Evolutionary conservation across 2,329 filamentous ascomycete genomes (phyloP).

Genomic region (Trichocomaceae sp.): DNA sequence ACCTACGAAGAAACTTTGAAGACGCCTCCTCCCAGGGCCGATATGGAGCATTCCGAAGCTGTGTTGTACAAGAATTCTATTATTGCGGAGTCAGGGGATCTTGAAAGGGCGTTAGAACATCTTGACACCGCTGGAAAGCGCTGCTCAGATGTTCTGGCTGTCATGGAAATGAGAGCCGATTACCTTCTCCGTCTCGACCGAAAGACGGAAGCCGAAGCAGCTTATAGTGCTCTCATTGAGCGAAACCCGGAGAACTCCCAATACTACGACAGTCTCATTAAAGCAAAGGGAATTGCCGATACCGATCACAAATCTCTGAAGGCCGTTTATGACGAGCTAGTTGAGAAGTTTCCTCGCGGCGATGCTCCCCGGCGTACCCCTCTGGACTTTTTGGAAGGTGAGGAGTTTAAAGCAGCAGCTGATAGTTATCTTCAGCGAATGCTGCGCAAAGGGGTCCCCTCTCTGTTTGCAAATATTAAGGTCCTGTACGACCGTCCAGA

Average conservation of each 20-base stretch:
- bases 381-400: slow-evolving; percentile 77
- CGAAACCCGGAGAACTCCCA: slow-evolving; percentile 80
- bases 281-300: slow-evolving; percentile 57
- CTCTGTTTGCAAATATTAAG: slow-evolving; percentile 94
- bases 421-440: slow-evolving; percentile 74
- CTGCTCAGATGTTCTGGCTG: slow-evolving; percentile 74
- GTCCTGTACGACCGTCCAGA: slow-evolving; percentile 71
- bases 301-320: slow-evolving; percentile 59
- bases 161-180: slow-evolving; percentile 77
- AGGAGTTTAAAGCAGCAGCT: slow-evolving; percentile 71
- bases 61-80: slow-evolving; percentile 91
- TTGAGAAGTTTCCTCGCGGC: slow-evolving; percentile 69
- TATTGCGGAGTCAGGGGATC: slow-evolving; percentile 83
- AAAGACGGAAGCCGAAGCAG: slow-evolving; percentile 72
- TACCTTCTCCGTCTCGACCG: slow-evolving; percentile 72
- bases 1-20: slow-evolving; percentile 94
- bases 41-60: slow-evolving; percentile 90
- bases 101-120: slow-evolving; percentile 76
- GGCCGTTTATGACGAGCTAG: slow-evolving; percentile 74
- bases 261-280: slow-evolving; percentile 75
- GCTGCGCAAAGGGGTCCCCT: slow-evolving; percentile 88
- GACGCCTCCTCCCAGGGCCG: slow-evolving; percentile 64
- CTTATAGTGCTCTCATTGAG: slow-evolving; percentile 73
- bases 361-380: slow-evolving; percentile 83
- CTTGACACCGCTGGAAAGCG: slow-evolving; percentile 69